phyloP scores from a whole-genome alignment of 169 alveolate species.

The Perkinsus marinus region DNA sequence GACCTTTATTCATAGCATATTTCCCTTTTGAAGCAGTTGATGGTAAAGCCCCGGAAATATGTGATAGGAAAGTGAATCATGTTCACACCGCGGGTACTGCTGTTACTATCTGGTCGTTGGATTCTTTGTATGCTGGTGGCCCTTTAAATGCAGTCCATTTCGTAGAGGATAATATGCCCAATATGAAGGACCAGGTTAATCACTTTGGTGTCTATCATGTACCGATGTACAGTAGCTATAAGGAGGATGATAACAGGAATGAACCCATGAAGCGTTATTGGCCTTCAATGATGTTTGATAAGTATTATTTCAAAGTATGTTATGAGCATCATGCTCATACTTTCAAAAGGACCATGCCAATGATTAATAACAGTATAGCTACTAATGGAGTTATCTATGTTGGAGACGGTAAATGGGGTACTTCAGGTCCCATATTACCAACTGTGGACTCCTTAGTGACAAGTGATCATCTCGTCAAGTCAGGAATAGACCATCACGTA shows the following conservation, averaged over 20 bases:
- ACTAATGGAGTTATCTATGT: background rate
- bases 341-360: background rate
- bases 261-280: background rate
- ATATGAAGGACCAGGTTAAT: background rate
- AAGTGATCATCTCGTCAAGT: background rate
- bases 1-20: background rate
- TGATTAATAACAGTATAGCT: background rate
- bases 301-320: background rate
- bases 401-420: background rate
- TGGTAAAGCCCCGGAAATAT: background rate
- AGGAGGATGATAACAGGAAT: background rate
- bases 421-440: background rate
- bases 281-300: background rate
- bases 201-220: background rate
- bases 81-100: background rate
- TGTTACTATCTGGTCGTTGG: background rate
- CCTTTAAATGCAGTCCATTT: background rate
- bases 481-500: background rate
- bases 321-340: background rate
- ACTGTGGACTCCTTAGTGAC: background rate
- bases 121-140: background rate
- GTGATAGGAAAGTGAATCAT: background rate
- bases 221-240: background rate
- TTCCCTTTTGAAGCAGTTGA: background rate
- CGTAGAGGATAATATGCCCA: background rate